Evolutionary conservation across 83 land plant species (phyloP), one percentile per base, ranked within the genome.

Genomic region (Picea abies): DNA sequence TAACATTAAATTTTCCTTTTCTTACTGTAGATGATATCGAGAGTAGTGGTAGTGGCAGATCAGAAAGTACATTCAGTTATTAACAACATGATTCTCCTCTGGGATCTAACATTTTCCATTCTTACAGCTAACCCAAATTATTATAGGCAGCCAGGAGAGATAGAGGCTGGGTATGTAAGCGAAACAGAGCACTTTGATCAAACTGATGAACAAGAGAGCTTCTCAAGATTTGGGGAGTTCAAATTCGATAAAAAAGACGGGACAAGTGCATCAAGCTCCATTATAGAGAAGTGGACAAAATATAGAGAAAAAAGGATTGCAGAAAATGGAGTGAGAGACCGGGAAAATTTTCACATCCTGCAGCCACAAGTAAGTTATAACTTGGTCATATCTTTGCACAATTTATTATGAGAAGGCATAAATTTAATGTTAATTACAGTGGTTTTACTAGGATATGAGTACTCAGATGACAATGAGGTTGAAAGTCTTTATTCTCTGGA

Each of bases 251-350:
- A 78, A 60, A 78, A 78, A 58, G 19, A 58, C 58, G 79, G 79
- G 4, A 60, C 63, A 78, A 52, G 25, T 78, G 79, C 79, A 78
- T 78, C 79, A 25, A 58, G 79, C 23, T 78, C 79, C 58, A 78
- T 78, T 58, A 78, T 78, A 58, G 79, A 78, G 63, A 78, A 78
- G 63, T 78, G 79, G 79, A 60, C 79, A 56, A 78, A 60, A 78
- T 78, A 78, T 25, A 78, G 49, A 60, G 60, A 78, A 15, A 78
- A 78, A 78, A 52, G 61, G 14, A 78, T 23, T 25, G 79, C 63
- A 60, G 63, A 78, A 52, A 78, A 78, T 78, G 63, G 61, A 15
- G 61, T 56, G 19, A 58, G 63, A 78, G 79, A 58, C 3, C 63
- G 56, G 26, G 61, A 25, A 2, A 25, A 20, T 78, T 78, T 78